Evolutionary conservation across 805 yeast genomes (phyloP).

Genomic region (Metschnikowia cubensis): DNA sequence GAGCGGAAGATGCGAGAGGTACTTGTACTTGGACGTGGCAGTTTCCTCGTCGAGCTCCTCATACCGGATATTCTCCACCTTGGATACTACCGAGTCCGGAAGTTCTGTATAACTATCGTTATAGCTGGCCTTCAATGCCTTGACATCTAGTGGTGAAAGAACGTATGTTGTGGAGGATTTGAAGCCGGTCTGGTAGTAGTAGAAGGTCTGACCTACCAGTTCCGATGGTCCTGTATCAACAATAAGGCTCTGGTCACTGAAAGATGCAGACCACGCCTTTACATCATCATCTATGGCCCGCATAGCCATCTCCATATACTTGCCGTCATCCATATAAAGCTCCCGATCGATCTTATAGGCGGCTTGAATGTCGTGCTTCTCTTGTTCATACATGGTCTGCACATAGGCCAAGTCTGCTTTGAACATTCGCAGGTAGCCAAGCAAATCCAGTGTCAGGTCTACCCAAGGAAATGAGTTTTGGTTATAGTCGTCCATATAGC

Average conservation of each 20-base stretch:
- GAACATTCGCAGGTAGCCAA: slow-evolving; percentile 60
- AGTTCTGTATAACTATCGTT: slow-evolving; percentile 54
- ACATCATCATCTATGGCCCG: slow-evolving; percentile 49
- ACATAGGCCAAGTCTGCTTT: slow-evolving; percentile 58
- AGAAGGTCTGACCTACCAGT: slow-evolving; percentile 32
- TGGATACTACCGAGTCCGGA: slow-evolving; percentile 61
- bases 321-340: slow-evolving; percentile 57
- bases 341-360: slow-evolving; percentile 56
- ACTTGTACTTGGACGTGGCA: slow-evolving; percentile 59
- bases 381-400: slow-evolving; percentile 52
- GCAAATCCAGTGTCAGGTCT: slow-evolving; percentile 23
- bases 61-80: slow-evolving; percentile 64
- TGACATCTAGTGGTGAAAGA: slow-evolving; percentile 75
- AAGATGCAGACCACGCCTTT: slow-evolving; percentile 33
- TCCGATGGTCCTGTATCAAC: slow-evolving; percentile 20
- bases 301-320: slow-evolving; percentile 52
- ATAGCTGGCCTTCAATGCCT: slow-evolving; percentile 61
- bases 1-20: slow-evolving; percentile 73
- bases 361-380: slow-evolving; percentile 48
- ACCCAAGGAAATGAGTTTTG: slow-evolving; percentile 53
- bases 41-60: slow-evolving; percentile 63
- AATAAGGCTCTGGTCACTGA: slow-evolving; percentile 24
- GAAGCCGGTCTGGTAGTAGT: slow-evolving; percentile 76
- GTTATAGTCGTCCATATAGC: slow-evolving; percentile 30
- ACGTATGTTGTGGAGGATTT: slow-evolving; percentile 59